Base-by-base conservation (phyloP, 139 green algal genomes). In the Volvox reticuliferus region DNA sequence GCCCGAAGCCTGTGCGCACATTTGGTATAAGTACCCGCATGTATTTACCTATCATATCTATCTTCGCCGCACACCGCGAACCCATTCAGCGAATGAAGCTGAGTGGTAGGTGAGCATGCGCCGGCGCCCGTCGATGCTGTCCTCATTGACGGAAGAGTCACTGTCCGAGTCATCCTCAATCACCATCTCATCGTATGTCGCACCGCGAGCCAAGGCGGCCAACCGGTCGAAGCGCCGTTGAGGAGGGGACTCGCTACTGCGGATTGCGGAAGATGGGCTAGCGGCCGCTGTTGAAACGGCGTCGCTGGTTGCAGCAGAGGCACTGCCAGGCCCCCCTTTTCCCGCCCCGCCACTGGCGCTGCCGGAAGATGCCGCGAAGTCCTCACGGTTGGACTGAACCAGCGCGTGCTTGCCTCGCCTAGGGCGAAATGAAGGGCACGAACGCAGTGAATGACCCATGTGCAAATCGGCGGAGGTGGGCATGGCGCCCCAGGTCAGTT, bases 111-210 rank as follows among this genome's bases (percentile, higher is more conserved):
- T 77, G 21, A 77, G 32, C 62, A 77, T 30, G 32, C 30, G 82
- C 30, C 82, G 82, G 5, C 82, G 82, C 12, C 28, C 61, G 36
- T 87, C 82, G n/a, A 75, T 84, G 17, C 76, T 73, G 33, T 82
- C 76, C 6, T 20, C 78, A 5, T 2, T 24, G 20, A 35, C 36
- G 21, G 63, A 37, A 22, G 37, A 32, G 16, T 87, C 82, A 32
- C 44, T 55, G 44, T 87, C 82, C 20, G 21, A 61, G 19, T 61
- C 30, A 0, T 78, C 17, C 62, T 86, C 80, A 50, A 86, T 86
- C 26, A 86, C 80, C 80, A 87, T 24, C 82, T 77, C 82, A 17
- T 65, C 78, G 35, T 84, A 84, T 44, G 78, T 33, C 78, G 36
- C 32, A 19, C 75, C 75, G 9, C 75, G 32, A 33, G 75, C 75